Base-by-base conservation (phyloP, 2,329 filamentous ascomycete species). In the Curvularia lunata region DNA sequence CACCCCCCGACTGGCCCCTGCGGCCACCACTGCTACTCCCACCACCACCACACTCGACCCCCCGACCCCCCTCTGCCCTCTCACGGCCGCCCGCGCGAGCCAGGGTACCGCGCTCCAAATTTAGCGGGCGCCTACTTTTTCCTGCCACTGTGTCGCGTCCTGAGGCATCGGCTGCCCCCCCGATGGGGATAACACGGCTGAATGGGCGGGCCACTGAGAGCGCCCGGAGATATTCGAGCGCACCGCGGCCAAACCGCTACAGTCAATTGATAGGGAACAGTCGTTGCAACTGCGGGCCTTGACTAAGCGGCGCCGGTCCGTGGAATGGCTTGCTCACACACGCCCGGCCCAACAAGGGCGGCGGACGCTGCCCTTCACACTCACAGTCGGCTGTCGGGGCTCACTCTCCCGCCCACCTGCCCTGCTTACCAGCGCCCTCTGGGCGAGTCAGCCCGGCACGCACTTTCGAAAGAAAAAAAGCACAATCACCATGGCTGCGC, bases 171-270 rank as follows among this genome's bases (percentile, higher is more conserved):
- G 69, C 70, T 68, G 67, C 62, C 63, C 57, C 65, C 68, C 71
- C 71, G 74, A 76, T 75, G 71, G 70, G 69, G 66, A 74, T 67
- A 66, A 67, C 67, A 72, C 71, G 73, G 71, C 70, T 72, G 68
- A 73, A 73, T 68, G 48, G 13, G 30, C n/a, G 48, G 56, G 61
- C 74, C 74, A 75, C 54, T 75, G 65, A 71, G 46, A 34, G 63
- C 42, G 30, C 45, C 55, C 74, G 74, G 74, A 75, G 69, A 71
- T 68, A 68, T 70, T 70, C 62, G 54, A 63, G 62, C 62, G 53
- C 61, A 64, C 61, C 56, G 61, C 67, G 30, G 57, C 54, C 58
- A 66, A 8, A 5, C 27, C 58, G 64, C 63, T 63, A 64, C 19
- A 56, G 56, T n/a, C 59, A 18, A 55, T 62, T 67, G 68, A 69